Evolutionary conservation across 202 grass and related monocot species (phyloP).

Genomic region (Setaria italica): DNA sequence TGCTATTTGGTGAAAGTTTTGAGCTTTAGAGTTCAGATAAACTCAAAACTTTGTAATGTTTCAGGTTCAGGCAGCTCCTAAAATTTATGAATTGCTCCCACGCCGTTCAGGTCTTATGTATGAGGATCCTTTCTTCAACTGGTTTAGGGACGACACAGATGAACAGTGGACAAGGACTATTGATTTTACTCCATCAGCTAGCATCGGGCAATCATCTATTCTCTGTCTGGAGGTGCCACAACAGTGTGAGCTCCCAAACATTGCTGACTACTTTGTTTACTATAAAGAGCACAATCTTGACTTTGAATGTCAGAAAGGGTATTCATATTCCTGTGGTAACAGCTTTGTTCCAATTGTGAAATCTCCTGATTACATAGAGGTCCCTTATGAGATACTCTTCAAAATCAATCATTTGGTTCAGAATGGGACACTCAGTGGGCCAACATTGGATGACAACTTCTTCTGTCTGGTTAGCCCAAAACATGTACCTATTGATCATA

Average conservation of each 20-base stretch:
- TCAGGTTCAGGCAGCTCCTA: conserved; percentile 80
- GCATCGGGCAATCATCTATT: conserved; percentile 83
- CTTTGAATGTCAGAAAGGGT: conserved; percentile 53
- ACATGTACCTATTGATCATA: conserved; percentile 47
- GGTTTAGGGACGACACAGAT: conserved; percentile 66
- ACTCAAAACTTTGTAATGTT: conserved; percentile 11
- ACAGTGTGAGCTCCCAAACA: conserved; percentile 63
- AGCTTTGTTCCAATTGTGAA: conserved; percentile 75
- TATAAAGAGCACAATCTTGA: conserved; percentile 56
- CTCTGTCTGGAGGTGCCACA: conserved; percentile 69
- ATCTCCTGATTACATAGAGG: conserved; percentile 45
- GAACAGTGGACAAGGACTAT: conserved; percentile 82
- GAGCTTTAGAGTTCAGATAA: conserved; percentile 13
- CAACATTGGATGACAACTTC: conserved; percentile 70
- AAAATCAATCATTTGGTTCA: conserved; percentile 92
- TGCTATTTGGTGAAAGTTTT: not conserved
- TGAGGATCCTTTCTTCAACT: conserved; percentile 72
- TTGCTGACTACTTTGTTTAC: conserved; percentile 78
- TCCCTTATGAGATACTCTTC: conserved; percentile 84
- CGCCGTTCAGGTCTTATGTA: conserved; percentile 34
- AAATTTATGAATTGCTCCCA: conserved; percentile 63
- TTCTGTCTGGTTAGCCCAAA: conserved; percentile 63
- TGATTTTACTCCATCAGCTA: conserved; percentile 84
- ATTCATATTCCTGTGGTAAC: conserved; percentile 66
- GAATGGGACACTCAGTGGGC: conserved; percentile 82